Base-by-base conservation (phyloP, 257 asterid genomes). In the Solanum neorickii region DNA sequence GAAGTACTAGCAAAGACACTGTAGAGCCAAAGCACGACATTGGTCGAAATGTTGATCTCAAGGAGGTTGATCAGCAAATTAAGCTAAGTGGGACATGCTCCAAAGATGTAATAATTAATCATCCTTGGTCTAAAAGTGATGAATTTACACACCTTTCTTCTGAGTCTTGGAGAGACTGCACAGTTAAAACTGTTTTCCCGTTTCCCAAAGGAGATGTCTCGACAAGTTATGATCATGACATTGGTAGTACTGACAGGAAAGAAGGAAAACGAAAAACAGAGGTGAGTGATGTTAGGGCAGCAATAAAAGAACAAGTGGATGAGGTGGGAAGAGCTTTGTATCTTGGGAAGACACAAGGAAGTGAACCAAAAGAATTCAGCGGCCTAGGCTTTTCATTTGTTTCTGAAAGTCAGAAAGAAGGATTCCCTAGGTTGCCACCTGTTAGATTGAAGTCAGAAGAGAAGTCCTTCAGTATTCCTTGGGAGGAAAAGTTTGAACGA, bases 381-480 rank as follows among this genome's bases (percentile, higher is more conserved):
- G 84, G 90, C 56, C 91, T 93, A 56, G 94, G 91, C 78, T 94
- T 92, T 90, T 93, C 90, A 74, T 91, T 87, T 91, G 89, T 91
- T 33, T 70, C 92, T 2, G 99, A 94, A 89, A 94, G 88, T 88
- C 96, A 91, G 82, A 93, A 92, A 93, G 99, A 96, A 92, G 98
- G 95, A 91, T 90, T 95, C 74, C 99, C 99, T 60, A 93, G 99
- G 90, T 89, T 97, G 69, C 92, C 98, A 66, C 99, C 98, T 72
- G 98, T 97, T 85, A 94, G 93, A 84, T 97, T 97, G 85, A 97
- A 97, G 90, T 93, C 98, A 65, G 98, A 95, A 89, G 98, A 93
- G 88, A 97, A 93, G 91, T 56, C 98, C 62, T 93, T 93, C 91
- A 94, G 86, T 91, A 91, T 94, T 90, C 97, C 92, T 27, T 95